These are phyloP conservation scores for Inonotus hispidus DNA, from an alignment of 1,284 basidiomycete species.

Conservation along the genomic window DNA sequence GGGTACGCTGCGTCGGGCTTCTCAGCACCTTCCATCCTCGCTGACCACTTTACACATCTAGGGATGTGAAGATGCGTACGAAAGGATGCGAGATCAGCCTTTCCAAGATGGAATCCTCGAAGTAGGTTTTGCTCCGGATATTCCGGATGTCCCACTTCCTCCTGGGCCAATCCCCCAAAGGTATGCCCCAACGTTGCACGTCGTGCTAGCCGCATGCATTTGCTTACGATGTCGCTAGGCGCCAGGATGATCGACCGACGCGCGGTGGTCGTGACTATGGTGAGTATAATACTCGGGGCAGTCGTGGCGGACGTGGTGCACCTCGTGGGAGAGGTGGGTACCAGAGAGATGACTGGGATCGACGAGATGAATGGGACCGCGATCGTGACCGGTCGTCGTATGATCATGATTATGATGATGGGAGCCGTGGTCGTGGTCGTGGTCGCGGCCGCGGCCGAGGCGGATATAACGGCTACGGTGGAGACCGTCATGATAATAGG, in stretches of 20 bases:
- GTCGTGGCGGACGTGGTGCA: constrained; percentile 21
- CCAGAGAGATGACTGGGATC: constrained; percentile 38
- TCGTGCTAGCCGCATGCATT: background rate
- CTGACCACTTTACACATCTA: constrained; percentile 23
- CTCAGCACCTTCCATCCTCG: background rate
- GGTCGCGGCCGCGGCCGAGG: constrained; percentile 29
- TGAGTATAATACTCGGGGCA: constrained; percentile 9
- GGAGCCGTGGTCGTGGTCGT: constrained; percentile 31
- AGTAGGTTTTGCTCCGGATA: constrained; percentile 86
- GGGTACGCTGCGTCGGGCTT: constrained; percentile 42
- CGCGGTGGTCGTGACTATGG: constrained; percentile 17
- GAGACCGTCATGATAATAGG: constrained; percentile 31
- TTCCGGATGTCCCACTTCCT: constrained; percentile 32
- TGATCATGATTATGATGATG: constrained; percentile 34
- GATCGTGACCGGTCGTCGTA: constrained; percentile 46
- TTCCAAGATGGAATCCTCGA: constrained; percentile 87
- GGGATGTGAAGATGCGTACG: constrained; percentile 76
- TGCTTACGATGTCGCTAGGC: background rate
- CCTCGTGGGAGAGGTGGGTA: constrained; percentile 46
- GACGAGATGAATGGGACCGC: constrained; percentile 37
- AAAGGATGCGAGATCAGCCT: constrained; percentile 70
- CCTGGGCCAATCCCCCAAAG: constrained; percentile 34
- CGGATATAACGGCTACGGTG: constrained; percentile 27
- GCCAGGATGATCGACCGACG: constrained; percentile 15
- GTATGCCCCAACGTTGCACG: constrained; percentile 31